Conservation (phyloP, 129 eudicot genomes). For the Solidago caesia region DNA sequence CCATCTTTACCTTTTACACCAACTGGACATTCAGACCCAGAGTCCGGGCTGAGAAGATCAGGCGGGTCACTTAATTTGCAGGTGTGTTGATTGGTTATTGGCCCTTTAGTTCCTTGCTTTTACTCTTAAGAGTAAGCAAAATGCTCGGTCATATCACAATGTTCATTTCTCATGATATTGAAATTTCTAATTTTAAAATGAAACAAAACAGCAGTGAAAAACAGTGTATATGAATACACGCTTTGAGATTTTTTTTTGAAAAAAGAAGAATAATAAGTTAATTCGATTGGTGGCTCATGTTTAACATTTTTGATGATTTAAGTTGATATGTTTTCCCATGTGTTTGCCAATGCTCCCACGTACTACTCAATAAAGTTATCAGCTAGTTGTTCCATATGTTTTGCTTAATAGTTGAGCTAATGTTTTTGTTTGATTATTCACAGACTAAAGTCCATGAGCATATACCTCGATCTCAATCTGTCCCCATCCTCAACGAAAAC, state of each 20-base stretch:
- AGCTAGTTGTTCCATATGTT: neutral
- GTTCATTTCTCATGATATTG: neutral
- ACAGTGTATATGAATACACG: neutral
- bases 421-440: conserved; percentile 22
- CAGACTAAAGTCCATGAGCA: conserved; percentile 50
- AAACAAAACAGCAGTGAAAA: neutral
- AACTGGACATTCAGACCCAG: conserved; percentile 39
- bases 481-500: conserved; percentile 53
- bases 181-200: neutral
- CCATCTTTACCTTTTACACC: conserved; percentile 64
- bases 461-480: conserved; percentile 70
- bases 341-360: neutral
- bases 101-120: conserved; percentile 4
- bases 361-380: neutral
- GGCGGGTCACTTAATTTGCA: conserved; percentile 37
- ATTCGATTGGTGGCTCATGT: too few species aligned
- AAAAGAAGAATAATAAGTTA: too few species aligned
- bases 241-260: neutral
- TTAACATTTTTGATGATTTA: neutral
- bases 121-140: neutral
- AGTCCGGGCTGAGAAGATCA: conserved; percentile 41
- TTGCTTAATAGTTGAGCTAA: neutral
- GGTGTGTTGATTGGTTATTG: conserved; percentile 39
- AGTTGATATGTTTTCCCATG: neutral
- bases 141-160: conserved; percentile 1